phyloP scores from a whole-genome alignment of 2,329 filamentous ascomycete species.

The Coniella lustricola region DNA sequence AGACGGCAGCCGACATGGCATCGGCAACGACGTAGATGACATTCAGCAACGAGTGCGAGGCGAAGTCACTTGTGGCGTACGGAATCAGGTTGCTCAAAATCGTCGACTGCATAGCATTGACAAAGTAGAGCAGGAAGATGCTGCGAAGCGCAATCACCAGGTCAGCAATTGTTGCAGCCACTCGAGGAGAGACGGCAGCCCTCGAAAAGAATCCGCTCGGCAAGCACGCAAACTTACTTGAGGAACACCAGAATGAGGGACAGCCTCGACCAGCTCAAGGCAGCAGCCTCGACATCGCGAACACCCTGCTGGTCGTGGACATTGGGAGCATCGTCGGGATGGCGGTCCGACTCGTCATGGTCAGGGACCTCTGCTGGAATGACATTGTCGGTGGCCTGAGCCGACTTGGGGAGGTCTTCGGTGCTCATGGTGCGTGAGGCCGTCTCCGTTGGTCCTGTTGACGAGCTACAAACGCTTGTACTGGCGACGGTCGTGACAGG shows the following conservation, averaged over 20 bases:
- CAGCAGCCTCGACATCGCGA: conserved; percentile 20
- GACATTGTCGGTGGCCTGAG: conserved; percentile 6
- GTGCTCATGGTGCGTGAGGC: not conserved
- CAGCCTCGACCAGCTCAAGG: conserved; percentile 18
- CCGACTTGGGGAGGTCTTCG: conserved; percentile 2
- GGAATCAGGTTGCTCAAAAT: conserved; percentile 35
- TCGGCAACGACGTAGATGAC: conserved; percentile 47
- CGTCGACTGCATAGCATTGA: conserved; percentile 40
- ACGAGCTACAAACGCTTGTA: too few relatives aligned
- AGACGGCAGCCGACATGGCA: conserved; percentile 50
- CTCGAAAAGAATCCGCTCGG: too few relatives aligned
- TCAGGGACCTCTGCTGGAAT: not conserved
- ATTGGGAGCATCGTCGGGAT: conserved; percentile 2
- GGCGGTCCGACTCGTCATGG: not conserved
- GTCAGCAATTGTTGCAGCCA: too few relatives aligned
- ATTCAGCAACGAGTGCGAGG: conserved; percentile 45
- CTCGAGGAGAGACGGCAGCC: too few relatives aligned
- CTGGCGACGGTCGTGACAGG: too few relatives aligned
- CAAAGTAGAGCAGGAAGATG: conserved; percentile 44
- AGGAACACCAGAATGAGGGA: conserved; percentile 22
- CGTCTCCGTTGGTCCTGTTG: too few relatives aligned
- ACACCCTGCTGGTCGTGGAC: conserved; percentile 19
- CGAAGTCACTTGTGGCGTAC: conserved; percentile 43
- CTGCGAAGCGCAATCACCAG: conserved; percentile 19
- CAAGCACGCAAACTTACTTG: conserved; percentile 24